Evolutionary conservation across 2,329 filamentous ascomycete species (phyloP), one percentile per base, ranked within the genome.

Genomic region (Colletotrichum lentis): DNA sequence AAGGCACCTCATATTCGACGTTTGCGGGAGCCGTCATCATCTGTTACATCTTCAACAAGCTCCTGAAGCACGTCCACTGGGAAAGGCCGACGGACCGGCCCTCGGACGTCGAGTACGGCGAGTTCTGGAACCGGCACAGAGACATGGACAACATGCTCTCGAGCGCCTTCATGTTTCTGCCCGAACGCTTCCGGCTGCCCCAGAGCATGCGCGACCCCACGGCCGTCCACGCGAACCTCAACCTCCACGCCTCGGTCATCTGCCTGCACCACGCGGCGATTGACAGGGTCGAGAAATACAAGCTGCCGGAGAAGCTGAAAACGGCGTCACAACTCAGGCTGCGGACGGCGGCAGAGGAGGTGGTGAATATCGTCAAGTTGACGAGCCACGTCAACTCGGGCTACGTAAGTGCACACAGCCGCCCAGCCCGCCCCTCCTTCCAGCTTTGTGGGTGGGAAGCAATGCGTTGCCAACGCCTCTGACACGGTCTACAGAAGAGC

Each of bases 251-350:
- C 0, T 91, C 92, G 1, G 87, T 91, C 10, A 97, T 97, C 61
- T 96, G 93, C 76, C 83, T 97, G 5, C 94, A 97, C 74, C 93
- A 96, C 77, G 92, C 93, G 1, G 94, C 94, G 1, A 89, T 96
- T 10, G 93, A 94, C 78, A 94, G 92, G 75, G 91, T 91, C 0
- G 90, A 94, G 63, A 90, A 89, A 73, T 85, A 94, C 74, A 84
- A 86, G 2, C 79, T 96, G 61, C 85, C 89, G 0, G 81, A 85
- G 1, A 83, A 85, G 37, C 85, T 96, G 35, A 88, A 89, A 64
- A 86, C 88, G 16, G 86, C 90, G 64, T 94, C 92, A 74, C 88
- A 92, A 72, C 84, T 88, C 35, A 86, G 94, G 60, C 90, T 94
- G 71, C 86, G 91, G 55, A 90, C 92, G 37, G 91, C 95, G 14